Percentiles rank a stretch among this genome's conserved stretches.
Evolutionary conservation across 805 yeast genomes (phyloP).

Genomic region (Yamadazyma laniorum): DNA sequence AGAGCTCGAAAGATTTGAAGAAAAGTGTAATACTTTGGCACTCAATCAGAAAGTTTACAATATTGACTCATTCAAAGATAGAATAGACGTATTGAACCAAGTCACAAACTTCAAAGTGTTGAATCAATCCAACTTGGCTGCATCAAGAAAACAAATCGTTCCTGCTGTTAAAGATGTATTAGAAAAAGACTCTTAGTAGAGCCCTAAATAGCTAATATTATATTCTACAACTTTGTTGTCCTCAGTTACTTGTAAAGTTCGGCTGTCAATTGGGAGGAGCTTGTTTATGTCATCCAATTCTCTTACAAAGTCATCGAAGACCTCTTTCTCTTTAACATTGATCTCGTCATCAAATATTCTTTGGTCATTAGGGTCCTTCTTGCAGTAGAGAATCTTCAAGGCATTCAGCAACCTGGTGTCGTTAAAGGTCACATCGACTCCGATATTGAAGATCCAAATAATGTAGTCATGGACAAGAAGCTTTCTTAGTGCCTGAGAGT

Average conservation of each 20-base stretch:
- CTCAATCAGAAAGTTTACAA: constrained; percentile 27
- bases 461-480: constrained; percentile 21
- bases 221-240: constrained; percentile 15
- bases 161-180: constrained; percentile 47
- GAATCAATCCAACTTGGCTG: constrained; percentile 52
- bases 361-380: constrained; percentile 15
- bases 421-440: constrained; percentile 26
- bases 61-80: constrained; percentile 1
- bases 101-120: constrained; percentile 22
- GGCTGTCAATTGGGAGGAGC: constrained; percentile 19
- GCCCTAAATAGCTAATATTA: constrained; percentile 24
- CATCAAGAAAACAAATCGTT: constrained; percentile 85
- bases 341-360: constrained; percentile 18
- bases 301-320: constrained; percentile 16
- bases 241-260: constrained; percentile 15
- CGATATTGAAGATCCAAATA: constrained; percentile 38
- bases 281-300: constrained; percentile 18
- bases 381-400: constrained; percentile 29
- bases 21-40: constrained; percentile 17
- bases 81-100: constrained; percentile 7
- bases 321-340: constrained; percentile 10
- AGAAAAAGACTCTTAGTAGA: constrained; percentile 4
- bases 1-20: constrained; percentile 5
- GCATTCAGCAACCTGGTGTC: constrained; percentile 19
- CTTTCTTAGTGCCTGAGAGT: constrained; percentile 37